Evolutionary conservation across 768 basidiomycete species (phyloP).

Genomic region (Collybia sordida): DNA sequence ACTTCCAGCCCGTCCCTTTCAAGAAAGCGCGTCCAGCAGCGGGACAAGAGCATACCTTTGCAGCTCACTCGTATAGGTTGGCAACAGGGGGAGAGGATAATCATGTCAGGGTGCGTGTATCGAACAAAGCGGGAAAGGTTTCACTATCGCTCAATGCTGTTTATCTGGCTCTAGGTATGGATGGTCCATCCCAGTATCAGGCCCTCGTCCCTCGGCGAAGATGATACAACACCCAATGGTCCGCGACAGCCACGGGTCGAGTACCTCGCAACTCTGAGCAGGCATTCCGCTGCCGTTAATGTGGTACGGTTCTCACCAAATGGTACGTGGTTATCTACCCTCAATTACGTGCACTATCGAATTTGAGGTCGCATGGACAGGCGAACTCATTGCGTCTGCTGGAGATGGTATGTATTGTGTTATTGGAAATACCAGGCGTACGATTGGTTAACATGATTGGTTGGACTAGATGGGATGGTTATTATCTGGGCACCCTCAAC

Average conservation of each 20-base stretch:
- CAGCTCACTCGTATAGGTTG: conserved; percentile 78
- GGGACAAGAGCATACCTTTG: conserved; percentile 55
- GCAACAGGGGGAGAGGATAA: conserved; percentile 98
- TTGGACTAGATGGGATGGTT: conserved; percentile 84
- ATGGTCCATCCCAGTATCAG: conserved; percentile 91
- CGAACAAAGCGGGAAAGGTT: conserved; percentile 8
- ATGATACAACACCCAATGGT: conserved; percentile 28
- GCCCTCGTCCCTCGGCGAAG: conserved; percentile 55
- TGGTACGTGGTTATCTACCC: conserved; percentile 48
- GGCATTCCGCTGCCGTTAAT: conserved; percentile 94
- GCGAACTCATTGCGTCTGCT: conserved; percentile 91
- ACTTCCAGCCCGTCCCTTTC: conserved; percentile 86
- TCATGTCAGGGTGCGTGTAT: conserved; percentile 82
- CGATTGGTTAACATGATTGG: conserved; percentile 12
- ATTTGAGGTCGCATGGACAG: conserved; percentile 35
- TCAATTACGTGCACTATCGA: neutral
- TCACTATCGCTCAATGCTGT: conserved; percentile 8
- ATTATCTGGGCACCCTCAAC: conserved; percentile 91
- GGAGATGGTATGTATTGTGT: conserved; percentile 77
- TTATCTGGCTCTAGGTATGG: conserved; percentile 68
- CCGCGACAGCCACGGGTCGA: conserved; percentile 80
- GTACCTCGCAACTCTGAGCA: conserved; percentile 89
- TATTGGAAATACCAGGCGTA: conserved; percentile 1
- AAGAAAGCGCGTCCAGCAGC: conserved; percentile 72
- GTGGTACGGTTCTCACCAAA: conserved; percentile 96